Conservation (phyloP, 257 asterid genomes). For the Solanum ossicruentum region DNA sequence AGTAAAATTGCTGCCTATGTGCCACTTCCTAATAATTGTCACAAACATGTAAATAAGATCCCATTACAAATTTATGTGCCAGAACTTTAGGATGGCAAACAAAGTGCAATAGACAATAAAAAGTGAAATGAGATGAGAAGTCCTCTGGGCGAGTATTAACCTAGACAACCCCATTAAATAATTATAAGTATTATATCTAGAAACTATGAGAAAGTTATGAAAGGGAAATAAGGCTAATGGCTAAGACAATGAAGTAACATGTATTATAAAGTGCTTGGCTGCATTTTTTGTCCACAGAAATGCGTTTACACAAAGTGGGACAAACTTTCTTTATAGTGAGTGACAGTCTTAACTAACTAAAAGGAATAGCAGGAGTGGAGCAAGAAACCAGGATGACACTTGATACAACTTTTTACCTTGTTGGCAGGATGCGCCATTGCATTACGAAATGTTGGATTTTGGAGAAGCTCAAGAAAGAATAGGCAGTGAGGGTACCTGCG, state of each 20-base stretch:
- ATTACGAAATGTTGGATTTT: conserved; percentile 63
- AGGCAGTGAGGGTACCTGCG: conserved; percentile 93
- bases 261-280: neutral
- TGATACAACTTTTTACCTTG: conserved; percentile 37
- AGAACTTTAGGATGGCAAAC: neutral
- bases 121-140: neutral
- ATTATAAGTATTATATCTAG: neutral
- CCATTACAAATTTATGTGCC: neutral
- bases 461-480: conserved; percentile 85
- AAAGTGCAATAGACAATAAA: neutral
- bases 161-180: neutral
- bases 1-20: conserved; percentile 88
- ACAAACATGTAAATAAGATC: conserved; percentile 6
- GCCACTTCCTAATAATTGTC: conserved; percentile 62
- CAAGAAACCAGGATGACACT: neutral
- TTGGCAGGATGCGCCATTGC: conserved; percentile 97
- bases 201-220: neutral
- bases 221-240: neutral
- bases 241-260: neutral
- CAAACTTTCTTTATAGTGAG: neutral
- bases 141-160: neutral
- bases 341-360: neutral
- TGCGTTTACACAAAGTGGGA: neutral
- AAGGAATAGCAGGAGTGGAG: neutral
- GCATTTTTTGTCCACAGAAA: neutral